Evolutionary conservation across 1,139 yeast genomes (phyloP).

Genomic region (Saccharomycopsis crataegensis): DNA sequence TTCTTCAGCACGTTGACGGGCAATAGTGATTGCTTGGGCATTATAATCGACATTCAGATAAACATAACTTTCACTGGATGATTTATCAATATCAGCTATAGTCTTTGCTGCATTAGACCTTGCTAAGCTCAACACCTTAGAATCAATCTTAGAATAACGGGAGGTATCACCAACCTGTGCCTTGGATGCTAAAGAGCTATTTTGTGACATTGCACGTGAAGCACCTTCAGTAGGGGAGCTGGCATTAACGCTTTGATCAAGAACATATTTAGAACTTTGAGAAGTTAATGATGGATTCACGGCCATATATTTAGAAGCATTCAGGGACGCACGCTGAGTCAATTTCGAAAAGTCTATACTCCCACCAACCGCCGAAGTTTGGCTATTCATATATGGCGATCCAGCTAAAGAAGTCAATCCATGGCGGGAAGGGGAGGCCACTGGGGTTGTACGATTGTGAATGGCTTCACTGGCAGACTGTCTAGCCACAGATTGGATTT

Average conservation of each 20-base stretch:
- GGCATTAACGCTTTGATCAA: conserved; percentile 23
- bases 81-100: conserved; percentile 36
- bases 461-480: conserved; percentile 1
- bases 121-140: conserved; percentile 55
- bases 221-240: conserved; percentile 7
- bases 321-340: conserved; percentile 13
- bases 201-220: neutral
- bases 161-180: conserved; percentile 9
- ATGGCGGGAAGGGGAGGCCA: conserved; percentile 23
- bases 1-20: conserved; percentile 57
- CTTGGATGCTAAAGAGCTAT: neutral
- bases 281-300: conserved; percentile 24
- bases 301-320: conserved; percentile 30
- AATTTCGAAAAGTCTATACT: conserved; percentile 15
- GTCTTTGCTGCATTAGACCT: conserved; percentile 49
- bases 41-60: conserved; percentile 33
- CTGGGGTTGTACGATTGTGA: conserved; percentile 27
- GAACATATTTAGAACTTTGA: conserved; percentile 6
- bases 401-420: neutral
- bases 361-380: too few species aligned
- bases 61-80: conserved; percentile 30
- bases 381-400: neutral
- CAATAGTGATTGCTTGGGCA: conserved; percentile 50
- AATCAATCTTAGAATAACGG: conserved; percentile 39
- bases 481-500: conserved; percentile 4